Evolutionary conservation across 768 basidiomycete genomes (phyloP).

Genomic region (Psilocybe sp.): DNA sequence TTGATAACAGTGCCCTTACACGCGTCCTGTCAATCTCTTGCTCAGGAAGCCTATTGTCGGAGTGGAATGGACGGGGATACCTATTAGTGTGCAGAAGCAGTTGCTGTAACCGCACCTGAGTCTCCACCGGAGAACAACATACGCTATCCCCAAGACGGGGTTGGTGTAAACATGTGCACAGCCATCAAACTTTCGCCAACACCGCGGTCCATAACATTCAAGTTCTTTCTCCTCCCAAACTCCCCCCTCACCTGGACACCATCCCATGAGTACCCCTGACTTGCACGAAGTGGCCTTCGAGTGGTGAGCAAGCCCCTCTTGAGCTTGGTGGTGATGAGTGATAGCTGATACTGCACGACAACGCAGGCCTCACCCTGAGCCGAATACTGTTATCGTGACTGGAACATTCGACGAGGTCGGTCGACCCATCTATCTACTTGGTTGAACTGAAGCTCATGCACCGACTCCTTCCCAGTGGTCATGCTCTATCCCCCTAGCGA

Average conservation of each 20-base stretch:
- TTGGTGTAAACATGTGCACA: constrained; percentile 32
- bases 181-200: constrained; percentile 15
- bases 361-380: constrained; percentile 56
- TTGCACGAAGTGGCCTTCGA: constrained; percentile 50
- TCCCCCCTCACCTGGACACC: constrained; percentile 2
- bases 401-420: constrained; percentile 79
- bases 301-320: constrained; percentile 36
- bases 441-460: constrained; percentile 7
- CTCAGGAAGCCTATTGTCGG: too few species aligned
- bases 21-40: too few species aligned
- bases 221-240: constrained; percentile 6
- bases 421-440: constrained; percentile 6
- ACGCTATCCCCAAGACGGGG: constrained; percentile 1
- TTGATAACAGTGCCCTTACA: too few species aligned
- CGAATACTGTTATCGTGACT: constrained; percentile 62
- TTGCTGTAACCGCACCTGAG: not conserved
- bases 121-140: too few species aligned
- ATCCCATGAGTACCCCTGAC: constrained; percentile 26
- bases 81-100: too few species aligned
- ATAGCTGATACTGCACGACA: constrained; percentile 6
- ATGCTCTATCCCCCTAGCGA: constrained; percentile 51
- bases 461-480: constrained; percentile 49
- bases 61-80: too few species aligned
- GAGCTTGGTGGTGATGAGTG: not conserved
- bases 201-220: constrained; percentile 10